Evolutionary conservation across 148 eudicot species (phyloP).

Genomic region (Rhododendron molle): DNA sequence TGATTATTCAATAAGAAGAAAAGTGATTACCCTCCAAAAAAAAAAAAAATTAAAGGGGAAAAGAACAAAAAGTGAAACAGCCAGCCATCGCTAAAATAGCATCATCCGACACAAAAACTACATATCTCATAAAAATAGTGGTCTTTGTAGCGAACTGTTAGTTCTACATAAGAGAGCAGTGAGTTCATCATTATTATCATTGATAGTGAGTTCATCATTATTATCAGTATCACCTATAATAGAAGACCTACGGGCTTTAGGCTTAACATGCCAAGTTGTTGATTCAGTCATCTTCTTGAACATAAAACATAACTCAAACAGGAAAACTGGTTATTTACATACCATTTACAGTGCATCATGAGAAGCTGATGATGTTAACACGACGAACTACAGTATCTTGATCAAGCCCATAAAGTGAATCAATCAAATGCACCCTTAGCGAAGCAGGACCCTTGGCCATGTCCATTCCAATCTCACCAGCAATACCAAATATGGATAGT

Average conservation of each 20-base stretch:
- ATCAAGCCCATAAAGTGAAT: constrained; percentile 71
- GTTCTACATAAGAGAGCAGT: background rate
- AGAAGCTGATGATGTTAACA: constrained; percentile 30
- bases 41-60: too few species aligned
- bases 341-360: constrained; percentile 7
- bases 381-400: constrained; percentile 33
- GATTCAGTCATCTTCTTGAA: background rate
- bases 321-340: constrained; percentile 4
- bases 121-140: too few species aligned
- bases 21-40: background rate
- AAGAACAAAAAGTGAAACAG: background rate
- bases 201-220: background rate
- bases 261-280: background rate
- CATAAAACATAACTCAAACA: background rate
- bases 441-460: constrained; percentile 83
- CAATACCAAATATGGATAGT: constrained; percentile 65
- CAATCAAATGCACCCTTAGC: constrained; percentile 63
- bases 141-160: background rate
- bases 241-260: background rate
- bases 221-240: background rate
- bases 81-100: background rate
- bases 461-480: constrained; percentile 70
- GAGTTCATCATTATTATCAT: background rate
- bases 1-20: background rate
- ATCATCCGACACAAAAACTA: background rate